phyloP scores from a whole-genome alignment of 2,329 filamentous ascomycete species.

The Fusarium marasasianum region DNA sequence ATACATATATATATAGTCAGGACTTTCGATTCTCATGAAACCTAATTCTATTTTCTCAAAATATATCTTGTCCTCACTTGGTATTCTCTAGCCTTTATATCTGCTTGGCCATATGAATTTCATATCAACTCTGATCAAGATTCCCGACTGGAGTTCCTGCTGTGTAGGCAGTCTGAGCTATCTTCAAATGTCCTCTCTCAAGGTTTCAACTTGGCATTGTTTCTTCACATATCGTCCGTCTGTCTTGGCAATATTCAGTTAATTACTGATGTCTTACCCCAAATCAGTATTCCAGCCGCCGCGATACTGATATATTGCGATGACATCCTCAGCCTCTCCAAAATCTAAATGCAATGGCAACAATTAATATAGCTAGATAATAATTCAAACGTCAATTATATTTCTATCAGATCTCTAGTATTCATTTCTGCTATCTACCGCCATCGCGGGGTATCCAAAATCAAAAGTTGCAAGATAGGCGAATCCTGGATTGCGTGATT shows the following conservation, averaged over 20 bases:
- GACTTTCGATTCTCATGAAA: neutral
- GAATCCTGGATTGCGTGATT: slow-evolving; percentile 36
- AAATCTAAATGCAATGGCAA: fast-evolving
- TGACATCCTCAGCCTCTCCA: fast-evolving
- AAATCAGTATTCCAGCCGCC: fast-evolving
- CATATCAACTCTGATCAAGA: neutral
- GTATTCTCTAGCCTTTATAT: too few species aligned
- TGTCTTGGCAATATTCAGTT: fast-evolving
- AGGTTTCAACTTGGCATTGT: fast-evolving
- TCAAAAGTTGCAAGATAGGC: slow-evolving; percentile 1
- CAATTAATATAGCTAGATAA: neutral
- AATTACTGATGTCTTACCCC: fast-evolving
- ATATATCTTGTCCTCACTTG: neutral
- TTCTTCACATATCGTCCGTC: fast-evolving
- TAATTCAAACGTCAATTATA: neutral
- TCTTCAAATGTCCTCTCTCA: neutral
- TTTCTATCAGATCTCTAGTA: fast-evolving
- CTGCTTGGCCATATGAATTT: neutral
- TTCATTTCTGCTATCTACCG: neutral
- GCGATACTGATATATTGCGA: fast-evolving
- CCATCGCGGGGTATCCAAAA: neutral
- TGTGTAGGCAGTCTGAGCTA: neutral
- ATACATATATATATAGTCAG: too few species aligned
- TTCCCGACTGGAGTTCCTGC: fast-evolving
- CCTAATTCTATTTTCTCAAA: fast-evolving